Base-by-base conservation (phyloP, 305 asterid species). In the Solanum chacoense region DNA sequence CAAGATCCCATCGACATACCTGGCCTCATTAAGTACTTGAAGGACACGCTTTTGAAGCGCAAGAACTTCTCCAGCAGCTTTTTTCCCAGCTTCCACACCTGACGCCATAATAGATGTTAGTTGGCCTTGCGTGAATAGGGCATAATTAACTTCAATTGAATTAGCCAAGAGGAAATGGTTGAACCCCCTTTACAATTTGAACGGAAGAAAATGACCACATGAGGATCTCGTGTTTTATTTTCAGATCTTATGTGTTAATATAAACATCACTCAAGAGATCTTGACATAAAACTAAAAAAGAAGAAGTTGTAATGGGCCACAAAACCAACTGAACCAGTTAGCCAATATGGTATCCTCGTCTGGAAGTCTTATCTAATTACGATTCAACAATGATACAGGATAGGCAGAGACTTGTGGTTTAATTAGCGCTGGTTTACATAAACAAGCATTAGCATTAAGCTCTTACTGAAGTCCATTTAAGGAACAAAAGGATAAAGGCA, bases 21-120 rank as follows among this genome's bases (percentile, higher is more conserved):
- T 98, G 88, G 99, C 99, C 88, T 96, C 94, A 86, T 96, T 98
- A 87, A 98, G 96, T 88, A 98, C 99, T 3, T 93, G 88, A 88
- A 98, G 99, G 88, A 98, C 98, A n/a, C 99, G 99, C 92, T 98
- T 98, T 93, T 98, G 99, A 85, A 98, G 98, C 80, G 99, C 99
- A 91, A 98, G 91, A 91, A 98, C 93, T 94, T 98, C 99, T 90
- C 98, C 99, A 7, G 99, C 99, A 20, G 99, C 99, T 88, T 95
- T 96, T 93, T 98, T 98, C 42, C 99, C 99, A 85, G 99, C 99
- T 93, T 98, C 99, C 90, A 98, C 99, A 78, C 99, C 99, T 98
- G 94, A 50, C 18, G 12, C 34, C 84, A 91, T 86, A 88, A 40
- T 83, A 50, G 12, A 83, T 83, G 11, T 83, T 83, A 50, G 40